phyloP scores from a whole-genome alignment of 2,329 filamentous ascomycete species.

The Venturia oleaginea region DNA sequence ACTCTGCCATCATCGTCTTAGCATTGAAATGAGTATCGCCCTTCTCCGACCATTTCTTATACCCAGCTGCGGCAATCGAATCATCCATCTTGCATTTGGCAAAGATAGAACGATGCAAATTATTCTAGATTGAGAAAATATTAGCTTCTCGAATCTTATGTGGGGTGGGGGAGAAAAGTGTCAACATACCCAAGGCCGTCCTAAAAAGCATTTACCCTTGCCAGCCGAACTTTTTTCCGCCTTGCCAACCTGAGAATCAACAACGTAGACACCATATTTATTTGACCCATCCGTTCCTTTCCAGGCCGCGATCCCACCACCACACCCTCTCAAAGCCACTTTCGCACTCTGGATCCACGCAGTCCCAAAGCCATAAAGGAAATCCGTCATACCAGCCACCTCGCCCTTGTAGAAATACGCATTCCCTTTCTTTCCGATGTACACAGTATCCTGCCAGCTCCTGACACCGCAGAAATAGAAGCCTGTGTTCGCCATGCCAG shows the following conservation, averaged over 20 bases:
- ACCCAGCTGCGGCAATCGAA: slow-evolving; percentile 45
- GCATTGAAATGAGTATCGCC: slow-evolving; percentile 31
- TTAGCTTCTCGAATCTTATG: not conserved
- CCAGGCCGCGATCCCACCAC: slow-evolving; percentile 61
- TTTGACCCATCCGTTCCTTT: slow-evolving; percentile 60
- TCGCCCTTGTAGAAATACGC: slow-evolving; percentile 53
- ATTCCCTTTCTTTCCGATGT: slow-evolving; percentile 57
- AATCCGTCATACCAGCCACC: slow-evolving; percentile 58
- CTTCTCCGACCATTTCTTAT: slow-evolving; percentile 43
- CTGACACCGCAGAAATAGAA: slow-evolving; percentile 61
- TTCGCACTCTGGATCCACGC: slow-evolving; percentile 49
- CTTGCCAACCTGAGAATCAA: slow-evolving; percentile 44
- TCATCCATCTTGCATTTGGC: slow-evolving; percentile 46
- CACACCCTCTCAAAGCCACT: slow-evolving; percentile 50
- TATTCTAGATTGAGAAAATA: slow-evolving; percentile 35
- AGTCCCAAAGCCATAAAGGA: slow-evolving; percentile 60
- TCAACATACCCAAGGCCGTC: slow-evolving; percentile 43
- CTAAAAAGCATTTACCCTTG: slow-evolving; percentile 45
- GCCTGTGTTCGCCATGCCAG: slow-evolving; percentile 55
- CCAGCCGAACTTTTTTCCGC: slow-evolving; percentile 40
- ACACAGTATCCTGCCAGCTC: slow-evolving; percentile 60
- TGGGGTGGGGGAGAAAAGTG: not conserved
- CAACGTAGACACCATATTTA: slow-evolving; percentile 59
- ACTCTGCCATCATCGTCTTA: slow-evolving; percentile 49
- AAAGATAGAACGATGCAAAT: slow-evolving; percentile 48